These are phyloP conservation scores for Castanospermum australe DNA, from an alignment of 306 rosid species.

Conservation along the genomic window DNA sequence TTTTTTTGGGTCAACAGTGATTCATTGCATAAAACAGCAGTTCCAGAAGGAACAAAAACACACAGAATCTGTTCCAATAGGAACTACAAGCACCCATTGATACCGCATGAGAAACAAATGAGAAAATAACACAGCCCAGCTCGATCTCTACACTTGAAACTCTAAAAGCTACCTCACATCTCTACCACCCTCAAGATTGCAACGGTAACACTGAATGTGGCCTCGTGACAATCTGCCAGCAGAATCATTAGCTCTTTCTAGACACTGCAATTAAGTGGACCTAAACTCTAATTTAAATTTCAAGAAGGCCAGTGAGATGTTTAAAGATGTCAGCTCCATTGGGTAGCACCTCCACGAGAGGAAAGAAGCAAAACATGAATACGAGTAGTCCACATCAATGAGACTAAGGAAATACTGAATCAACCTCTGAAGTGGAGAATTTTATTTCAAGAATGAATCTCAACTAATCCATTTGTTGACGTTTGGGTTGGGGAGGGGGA, in stretches of 20 bases:
- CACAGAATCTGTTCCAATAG: too few relatives aligned
- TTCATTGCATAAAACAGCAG: too few relatives aligned
- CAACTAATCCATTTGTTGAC: background rate
- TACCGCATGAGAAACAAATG: too few relatives aligned
- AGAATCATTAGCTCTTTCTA: background rate
- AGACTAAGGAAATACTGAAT: background rate
- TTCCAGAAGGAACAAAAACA: too few relatives aligned
- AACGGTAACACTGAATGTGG: background rate
- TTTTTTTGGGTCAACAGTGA: too few relatives aligned
- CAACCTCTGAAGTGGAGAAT: background rate
- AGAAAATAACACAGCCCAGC: too few relatives aligned
- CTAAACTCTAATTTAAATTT: background rate
- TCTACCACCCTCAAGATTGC: background rate
- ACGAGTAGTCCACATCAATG: background rate
- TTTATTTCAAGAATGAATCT: background rate
- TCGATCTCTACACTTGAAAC: too few relatives aligned
- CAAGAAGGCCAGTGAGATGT: background rate
- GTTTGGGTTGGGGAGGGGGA: background rate
- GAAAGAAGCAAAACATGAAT: background rate
- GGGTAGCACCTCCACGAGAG: background rate
- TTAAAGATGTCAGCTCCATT: background rate
- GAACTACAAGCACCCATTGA: too few relatives aligned
- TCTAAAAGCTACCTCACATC: background rate
- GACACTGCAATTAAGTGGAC: background rate
- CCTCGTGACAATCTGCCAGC: background rate